Conservation (phyloP, 2,329 filamentous ascomycete species). For the Truncatella angustata region DNA sequence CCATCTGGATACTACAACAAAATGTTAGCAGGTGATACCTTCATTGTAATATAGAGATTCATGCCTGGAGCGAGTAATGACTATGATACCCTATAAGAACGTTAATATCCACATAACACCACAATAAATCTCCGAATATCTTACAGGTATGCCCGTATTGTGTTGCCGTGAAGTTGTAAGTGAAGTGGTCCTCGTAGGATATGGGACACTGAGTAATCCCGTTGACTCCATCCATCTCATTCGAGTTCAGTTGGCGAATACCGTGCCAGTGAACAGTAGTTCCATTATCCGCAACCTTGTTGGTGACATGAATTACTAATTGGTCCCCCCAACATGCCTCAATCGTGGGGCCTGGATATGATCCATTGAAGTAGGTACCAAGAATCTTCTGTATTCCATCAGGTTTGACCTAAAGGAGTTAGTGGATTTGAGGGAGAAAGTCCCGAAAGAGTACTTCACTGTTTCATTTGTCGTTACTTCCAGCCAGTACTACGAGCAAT, state of each 20-base stretch:
- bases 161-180: constrained; percentile 31
- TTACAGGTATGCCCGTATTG: constrained; percentile 35
- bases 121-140: neutral
- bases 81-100: constrained; percentile 29
- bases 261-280: constrained; percentile 36
- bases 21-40: constrained; percentile 29
- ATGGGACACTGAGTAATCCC: constrained; percentile 52
- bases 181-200: constrained; percentile 39
- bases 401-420: constrained; percentile 10
- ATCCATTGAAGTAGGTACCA: constrained; percentile 22
- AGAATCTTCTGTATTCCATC: constrained; percentile 14
- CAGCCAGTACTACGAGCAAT: constrained; percentile 8
- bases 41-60: no score
- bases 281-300: constrained; percentile 22
- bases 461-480: constrained; percentile 12
- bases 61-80: no score
- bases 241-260: constrained; percentile 28
- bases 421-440: neutral
- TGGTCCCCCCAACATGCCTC: constrained; percentile 29
- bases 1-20: constrained; percentile 38
- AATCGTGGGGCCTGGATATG: constrained; percentile 23
- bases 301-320: constrained; percentile 24
- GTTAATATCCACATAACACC: neutral
- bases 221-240: constrained; percentile 30
- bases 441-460: constrained; percentile 4